Evolutionary conservation across 2,329 filamentous ascomycete genomes (phyloP), one percentile per base, ranked within the genome.

Genomic region (Penicillium sp.): DNA sequence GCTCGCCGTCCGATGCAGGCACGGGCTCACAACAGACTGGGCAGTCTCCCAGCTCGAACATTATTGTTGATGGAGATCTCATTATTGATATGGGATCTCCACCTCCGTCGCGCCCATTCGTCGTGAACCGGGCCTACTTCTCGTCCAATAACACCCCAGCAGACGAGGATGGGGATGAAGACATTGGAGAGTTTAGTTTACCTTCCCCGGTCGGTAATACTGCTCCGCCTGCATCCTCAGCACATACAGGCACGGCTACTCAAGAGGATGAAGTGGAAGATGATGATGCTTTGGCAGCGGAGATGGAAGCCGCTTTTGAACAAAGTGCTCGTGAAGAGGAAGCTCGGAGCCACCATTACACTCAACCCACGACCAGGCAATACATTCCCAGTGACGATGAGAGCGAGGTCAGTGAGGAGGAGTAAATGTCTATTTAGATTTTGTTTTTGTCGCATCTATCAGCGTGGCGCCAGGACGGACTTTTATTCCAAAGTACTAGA

Each of bases 361-460:
- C 62, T 16, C 63, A 70, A 42, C 58, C 65, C 8, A 58, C 68
- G 16, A 43, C 67, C 22, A 67, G 69, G 36, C 68, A 67, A 30
- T 73, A 73, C 51, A 61, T 69, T 42, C 62, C 65, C 25, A 81
- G 77, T 35, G 83, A 84, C 17, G 73, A 78, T 50, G 84, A 87
- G 69, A 87, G 84, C 61, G 84, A 86, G 62, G 84, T 87, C 51
- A 87, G 85, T 61, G 85, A 87, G 67, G 85, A 87, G 68, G 85
- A 87, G 67, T 87, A 60, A 71, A 22, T 33, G 14, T 16, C 48
- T 53, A 5, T 9, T 51, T n/a, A 11, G 28, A 8, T 22, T 48
- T 38, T 45, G 44, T 55, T 41, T 55, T 12, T 37, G 36, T 55
- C 51, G 53, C 47, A 55, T 55, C 46, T 51, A 55, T 51, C 47